These are phyloP conservation scores for Cryomyces minteri DNA, from an alignment of 495 filamentous ascomycete species.

Conservation along the genomic window DNA sequence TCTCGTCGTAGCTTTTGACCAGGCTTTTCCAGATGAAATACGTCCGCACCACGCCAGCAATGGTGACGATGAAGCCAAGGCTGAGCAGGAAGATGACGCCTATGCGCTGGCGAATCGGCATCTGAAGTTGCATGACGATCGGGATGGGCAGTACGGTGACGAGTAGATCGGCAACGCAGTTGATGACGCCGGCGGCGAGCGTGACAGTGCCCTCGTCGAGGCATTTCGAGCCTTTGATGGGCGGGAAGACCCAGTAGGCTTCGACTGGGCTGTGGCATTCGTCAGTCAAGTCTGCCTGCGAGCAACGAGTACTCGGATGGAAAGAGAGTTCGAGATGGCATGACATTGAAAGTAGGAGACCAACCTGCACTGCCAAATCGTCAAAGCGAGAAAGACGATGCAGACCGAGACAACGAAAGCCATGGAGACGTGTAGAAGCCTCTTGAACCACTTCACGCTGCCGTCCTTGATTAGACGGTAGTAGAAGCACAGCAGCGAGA, in stretches of 20 bases:
- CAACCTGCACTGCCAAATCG: conserved; percentile 39
- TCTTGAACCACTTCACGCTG: conserved; percentile 20
- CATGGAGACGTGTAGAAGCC: conserved; percentile 26
- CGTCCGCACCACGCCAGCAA: conserved; percentile 36
- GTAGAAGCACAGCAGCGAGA: conserved; percentile 40
- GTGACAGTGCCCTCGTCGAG: conserved; percentile 30
- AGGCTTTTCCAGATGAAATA: conserved; percentile 32
- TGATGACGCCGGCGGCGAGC: conserved; percentile 36
- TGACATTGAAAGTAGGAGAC: conserved; percentile 5
- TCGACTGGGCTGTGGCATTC: conserved; percentile 26
- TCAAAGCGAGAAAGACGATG: conserved; percentile 28
- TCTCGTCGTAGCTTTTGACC: conserved; percentile 29
- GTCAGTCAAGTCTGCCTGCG: conserved; percentile 1
- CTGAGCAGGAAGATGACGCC: conserved; percentile 39
- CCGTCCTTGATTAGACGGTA: conserved; percentile 28
- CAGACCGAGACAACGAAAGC: conserved; percentile 26
- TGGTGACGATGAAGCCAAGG: conserved; percentile 36
- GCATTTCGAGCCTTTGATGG: conserved; percentile 22
- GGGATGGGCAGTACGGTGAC: conserved; percentile 40
- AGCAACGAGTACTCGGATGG: neutral
- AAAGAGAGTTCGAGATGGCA: neutral
- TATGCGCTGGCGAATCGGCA: conserved; percentile 34
- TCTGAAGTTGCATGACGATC: conserved; percentile 34
- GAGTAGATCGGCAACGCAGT: conserved; percentile 39
- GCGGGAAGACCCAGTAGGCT: conserved; percentile 31